phyloP scores from a whole-genome alignment of 2,329 filamentous ascomycete species.

The Ophiocordyceps australis region DNA sequence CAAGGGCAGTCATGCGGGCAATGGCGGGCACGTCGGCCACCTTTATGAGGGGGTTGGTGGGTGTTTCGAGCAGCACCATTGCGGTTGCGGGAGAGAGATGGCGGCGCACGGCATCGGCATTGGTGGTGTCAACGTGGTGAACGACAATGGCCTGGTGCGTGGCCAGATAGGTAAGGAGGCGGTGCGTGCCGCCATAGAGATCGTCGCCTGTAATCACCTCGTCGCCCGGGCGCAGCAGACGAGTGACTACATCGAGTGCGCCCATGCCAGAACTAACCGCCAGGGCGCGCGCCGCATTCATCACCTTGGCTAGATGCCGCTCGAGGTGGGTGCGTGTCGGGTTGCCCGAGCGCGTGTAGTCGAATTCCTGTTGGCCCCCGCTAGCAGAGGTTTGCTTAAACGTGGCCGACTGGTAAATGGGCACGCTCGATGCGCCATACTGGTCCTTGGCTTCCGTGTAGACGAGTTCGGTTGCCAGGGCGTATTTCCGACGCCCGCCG shows the following conservation, averaged over 20 bases:
- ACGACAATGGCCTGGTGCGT: slow-evolving; percentile 83
- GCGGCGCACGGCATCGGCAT: slow-evolving; percentile 47
- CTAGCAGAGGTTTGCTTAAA: slow-evolving; percentile 81
- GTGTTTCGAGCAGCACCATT: slow-evolving; percentile 91
- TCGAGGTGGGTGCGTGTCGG: slow-evolving; percentile 92
- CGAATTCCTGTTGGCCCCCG: slow-evolving; percentile 74
- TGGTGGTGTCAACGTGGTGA: slow-evolving; percentile 90
- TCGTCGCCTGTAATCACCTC: slow-evolving; percentile 96
- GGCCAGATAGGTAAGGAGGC: slow-evolving; percentile 79
- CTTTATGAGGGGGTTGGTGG: slow-evolving; percentile 96
- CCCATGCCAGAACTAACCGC: slow-evolving; percentile 97
- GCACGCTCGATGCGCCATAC: slow-evolving; percentile 89
- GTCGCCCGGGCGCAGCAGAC: slow-evolving; percentile 77
- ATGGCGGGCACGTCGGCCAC: slow-evolving; percentile 83
- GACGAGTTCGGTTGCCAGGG: slow-evolving; percentile 87
- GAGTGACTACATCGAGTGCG: slow-evolving; percentile 87
- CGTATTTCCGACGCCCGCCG: slow-evolving; percentile 67
- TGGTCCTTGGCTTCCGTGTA: slow-evolving; percentile 94
- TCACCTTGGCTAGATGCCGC: slow-evolving; percentile 94
- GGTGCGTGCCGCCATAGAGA: slow-evolving; percentile 87
- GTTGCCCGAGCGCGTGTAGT: slow-evolving; percentile 96
- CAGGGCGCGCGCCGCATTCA: slow-evolving; percentile 81
- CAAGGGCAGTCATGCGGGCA: slow-evolving; percentile 55
- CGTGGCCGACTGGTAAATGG: slow-evolving; percentile 95
- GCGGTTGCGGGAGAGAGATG: slow-evolving; percentile 66